Evolutionary conservation across 495 filamentous ascomycete species (phyloP).

Genomic region (Hypoxylon fragiforme): DNA sequence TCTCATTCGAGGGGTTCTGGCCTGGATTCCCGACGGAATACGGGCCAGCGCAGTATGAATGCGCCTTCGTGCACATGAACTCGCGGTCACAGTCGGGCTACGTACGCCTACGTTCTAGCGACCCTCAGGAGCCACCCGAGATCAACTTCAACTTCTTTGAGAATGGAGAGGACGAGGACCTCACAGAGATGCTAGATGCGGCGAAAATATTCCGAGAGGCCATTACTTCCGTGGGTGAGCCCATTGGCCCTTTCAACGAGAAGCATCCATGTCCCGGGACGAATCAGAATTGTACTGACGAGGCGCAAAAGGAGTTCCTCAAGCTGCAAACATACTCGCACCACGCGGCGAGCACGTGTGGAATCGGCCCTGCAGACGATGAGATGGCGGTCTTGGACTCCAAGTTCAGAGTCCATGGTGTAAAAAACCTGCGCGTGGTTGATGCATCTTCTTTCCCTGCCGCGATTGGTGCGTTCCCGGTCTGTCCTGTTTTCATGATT

Average conservation of each 20-base stretch:
- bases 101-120: slow-evolving; percentile 50
- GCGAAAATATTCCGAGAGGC: slow-evolving; percentile 53
- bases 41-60: slow-evolving; percentile 45
- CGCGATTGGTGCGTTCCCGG: slow-evolving; percentile 64
- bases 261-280: slow-evolving; percentile 47
- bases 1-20: slow-evolving; percentile 54
- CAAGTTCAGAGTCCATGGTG: slow-evolving; percentile 55
- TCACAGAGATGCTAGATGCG: slow-evolving; percentile 55
- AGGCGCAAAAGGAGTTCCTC: slow-evolving; percentile 45
- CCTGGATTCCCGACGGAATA: slow-evolving; percentile 50
- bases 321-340: slow-evolving; percentile 56
- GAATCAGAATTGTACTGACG: slow-evolving; percentile 45
- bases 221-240: slow-evolving; percentile 37
- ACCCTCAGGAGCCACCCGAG: slow-evolving; percentile 58
- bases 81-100: slow-evolving; percentile 56
- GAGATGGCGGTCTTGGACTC: slow-evolving; percentile 54
- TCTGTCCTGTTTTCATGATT: slow-evolving; percentile 63
- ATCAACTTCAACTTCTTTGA: slow-evolving; percentile 63
- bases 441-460: slow-evolving; percentile 58
- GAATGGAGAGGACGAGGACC: slow-evolving; percentile 41
- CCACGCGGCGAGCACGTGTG: slow-evolving; percentile 52
- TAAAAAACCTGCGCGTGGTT: slow-evolving; percentile 54
- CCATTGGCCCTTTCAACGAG: slow-evolving; percentile 44
- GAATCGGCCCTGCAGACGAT: slow-evolving; percentile 55
- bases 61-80: slow-evolving; percentile 52